Evolutionary conservation across 768 basidiomycete species (phyloP).

Genomic region (Mycena floridula): DNA sequence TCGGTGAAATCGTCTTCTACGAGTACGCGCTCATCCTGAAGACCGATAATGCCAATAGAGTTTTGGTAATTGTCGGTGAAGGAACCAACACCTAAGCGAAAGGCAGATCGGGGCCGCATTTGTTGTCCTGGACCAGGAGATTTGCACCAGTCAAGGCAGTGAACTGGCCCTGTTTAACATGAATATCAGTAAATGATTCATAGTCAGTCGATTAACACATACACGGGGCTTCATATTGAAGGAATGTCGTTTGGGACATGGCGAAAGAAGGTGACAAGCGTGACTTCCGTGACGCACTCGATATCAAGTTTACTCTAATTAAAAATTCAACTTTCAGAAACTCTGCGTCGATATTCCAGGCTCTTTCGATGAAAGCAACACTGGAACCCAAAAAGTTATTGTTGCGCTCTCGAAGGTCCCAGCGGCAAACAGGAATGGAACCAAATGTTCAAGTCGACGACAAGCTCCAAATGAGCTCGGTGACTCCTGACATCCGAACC

Average conservation of each 20-base stretch:
- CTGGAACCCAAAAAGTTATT: too few species aligned
- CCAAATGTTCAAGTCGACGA: too few species aligned
- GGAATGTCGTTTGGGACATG: slow-evolving; percentile 67
- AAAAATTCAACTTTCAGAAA: background rate
- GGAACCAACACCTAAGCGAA: slow-evolving; percentile 82
- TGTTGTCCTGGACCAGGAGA: slow-evolving; percentile 69
- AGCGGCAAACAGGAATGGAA: background rate
- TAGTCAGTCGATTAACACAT: slow-evolving; percentile 24
- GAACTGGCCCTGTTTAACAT: slow-evolving; percentile 64
- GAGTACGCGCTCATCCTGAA: slow-evolving; percentile 83
- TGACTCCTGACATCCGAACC: too few species aligned
- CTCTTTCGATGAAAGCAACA: too few species aligned
- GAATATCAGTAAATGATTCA: background rate
- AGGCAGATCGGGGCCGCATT: slow-evolving; percentile 66
- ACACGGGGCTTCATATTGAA: slow-evolving; percentile 87
- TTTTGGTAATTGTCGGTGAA: slow-evolving; percentile 82
- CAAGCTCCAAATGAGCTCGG: too few species aligned
- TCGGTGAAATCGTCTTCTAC: slow-evolving; percentile 79
- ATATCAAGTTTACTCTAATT: background rate
- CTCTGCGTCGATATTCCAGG: too few species aligned
- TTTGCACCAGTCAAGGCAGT: slow-evolving; percentile 87
- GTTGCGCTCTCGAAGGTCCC: background rate
- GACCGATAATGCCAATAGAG: slow-evolving; percentile 70
- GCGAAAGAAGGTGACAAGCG: background rate
- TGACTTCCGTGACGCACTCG: background rate